A percentile compares a stretch with the other conserved stretches of the same genome.
These are phyloP conservation scores for Pseudonectria foliicola DNA, from an alignment of 2,329 filamentous ascomycete genomes.

Conservation along the genomic window DNA sequence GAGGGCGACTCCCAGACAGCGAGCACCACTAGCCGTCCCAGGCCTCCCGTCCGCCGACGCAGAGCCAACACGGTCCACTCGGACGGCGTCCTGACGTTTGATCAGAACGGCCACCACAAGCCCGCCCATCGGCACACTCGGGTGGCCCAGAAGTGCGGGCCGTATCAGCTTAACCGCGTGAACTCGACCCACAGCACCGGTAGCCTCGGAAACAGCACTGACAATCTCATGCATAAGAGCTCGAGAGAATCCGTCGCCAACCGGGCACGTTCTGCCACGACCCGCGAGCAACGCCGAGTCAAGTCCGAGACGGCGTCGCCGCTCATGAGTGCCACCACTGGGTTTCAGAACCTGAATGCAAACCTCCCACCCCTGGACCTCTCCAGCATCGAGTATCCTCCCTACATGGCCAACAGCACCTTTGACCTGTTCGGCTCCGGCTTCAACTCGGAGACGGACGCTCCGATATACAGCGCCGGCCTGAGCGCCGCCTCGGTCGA, in stretches of 20 bases:
- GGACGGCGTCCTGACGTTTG: slow-evolving; percentile 51
- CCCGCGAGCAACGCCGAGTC: slow-evolving; percentile 44
- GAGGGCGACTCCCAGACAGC: slow-evolving; percentile 36
- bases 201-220: slow-evolving; percentile 39
- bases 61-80: slow-evolving; percentile 57
- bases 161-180: slow-evolving; percentile 53
- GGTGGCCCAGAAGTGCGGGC: slow-evolving; percentile 53
- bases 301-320: slow-evolving; percentile 59
- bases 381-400: slow-evolving; percentile 45
- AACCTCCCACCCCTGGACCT: slow-evolving; percentile 52
- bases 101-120: slow-evolving; percentile 59
- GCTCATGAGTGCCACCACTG: slow-evolving; percentile 40
- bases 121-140: slow-evolving; percentile 54
- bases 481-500: slow-evolving; percentile 47
- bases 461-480: slow-evolving; percentile 55
- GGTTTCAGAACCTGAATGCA: slow-evolving; percentile 45
- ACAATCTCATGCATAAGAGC: slow-evolving; percentile 33
- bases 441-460: slow-evolving; percentile 44
- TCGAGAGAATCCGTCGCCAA: slow-evolving; percentile 28
- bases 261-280: slow-evolving; percentile 30
- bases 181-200: slow-evolving; percentile 49
- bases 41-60: slow-evolving; percentile 40
- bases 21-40: slow-evolving; percentile 28
- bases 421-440: slow-evolving; percentile 47
- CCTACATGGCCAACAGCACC: slow-evolving; percentile 38